These are phyloP conservation scores for Aristolochia contorta DNA, from an alignment of 164 flowering plant genomes.

Conservation along the genomic window DNA sequence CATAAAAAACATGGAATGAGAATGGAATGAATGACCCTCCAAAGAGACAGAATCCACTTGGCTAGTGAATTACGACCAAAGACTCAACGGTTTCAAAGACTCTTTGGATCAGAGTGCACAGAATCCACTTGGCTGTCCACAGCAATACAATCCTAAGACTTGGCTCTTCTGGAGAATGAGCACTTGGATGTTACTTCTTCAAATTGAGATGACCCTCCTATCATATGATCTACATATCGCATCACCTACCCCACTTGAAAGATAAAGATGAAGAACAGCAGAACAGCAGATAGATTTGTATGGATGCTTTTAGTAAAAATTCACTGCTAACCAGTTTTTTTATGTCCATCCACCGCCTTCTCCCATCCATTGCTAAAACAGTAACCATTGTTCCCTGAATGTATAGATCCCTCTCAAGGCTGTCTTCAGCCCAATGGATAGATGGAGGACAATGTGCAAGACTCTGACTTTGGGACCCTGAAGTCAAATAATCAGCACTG, in stretches of 20 bases:
- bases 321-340: constrained; percentile 59
- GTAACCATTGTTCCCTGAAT: constrained; percentile 65
- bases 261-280: too few species aligned
- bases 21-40: neutral
- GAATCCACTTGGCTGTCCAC: too few species aligned
- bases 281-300: neutral
- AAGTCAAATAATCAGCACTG: constrained; percentile 7
- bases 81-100: too few species aligned
- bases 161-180: too few species aligned
- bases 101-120: too few species aligned
- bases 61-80: too few species aligned
- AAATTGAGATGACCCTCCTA: too few species aligned
- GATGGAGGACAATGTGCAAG: constrained; percentile 50
- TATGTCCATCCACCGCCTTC: constrained; percentile 95
- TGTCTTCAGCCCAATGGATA: constrained; percentile 66
- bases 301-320: neutral
- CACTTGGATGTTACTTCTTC: too few species aligned
- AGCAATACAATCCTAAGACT: too few species aligned
- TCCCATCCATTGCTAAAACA: constrained; percentile 97
- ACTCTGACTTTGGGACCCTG: constrained; percentile 37
- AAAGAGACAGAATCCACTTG: too few species aligned
- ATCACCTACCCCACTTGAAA: too few species aligned
- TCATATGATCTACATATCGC: too few species aligned
- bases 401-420: constrained; percentile 83
- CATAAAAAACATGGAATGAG: neutral